Base-by-base conservation (phyloP, 768 basidiomycete species). In the Cytidiella melzeri region DNA sequence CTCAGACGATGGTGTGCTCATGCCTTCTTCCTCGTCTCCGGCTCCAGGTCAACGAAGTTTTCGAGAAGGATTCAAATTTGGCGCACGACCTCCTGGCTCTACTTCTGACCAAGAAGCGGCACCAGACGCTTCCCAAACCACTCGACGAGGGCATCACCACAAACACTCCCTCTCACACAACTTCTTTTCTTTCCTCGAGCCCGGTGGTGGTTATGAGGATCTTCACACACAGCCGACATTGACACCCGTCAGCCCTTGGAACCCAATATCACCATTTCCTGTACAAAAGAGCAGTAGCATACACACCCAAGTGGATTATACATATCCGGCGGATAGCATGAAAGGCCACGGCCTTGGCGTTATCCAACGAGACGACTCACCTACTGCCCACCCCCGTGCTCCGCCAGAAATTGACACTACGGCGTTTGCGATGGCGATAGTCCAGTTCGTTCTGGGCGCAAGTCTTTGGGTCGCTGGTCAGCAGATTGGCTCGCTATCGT, bases 121-220 rank as follows among this genome's bases (percentile, higher is more conserved):
- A 7, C 30, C 30, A 7, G 30, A 34, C 15, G 59, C 69, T 9
- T 61, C 67, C 1, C 57, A 70, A 0, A 56, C 74, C 3, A 69
- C 72, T 9, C 71, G 81, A 28, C 68, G 86, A 36, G 90, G 89
- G 0, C 90, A 92, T 60, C 86, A 96, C 66, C 93, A 95, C 61
- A 92, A 92, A 65, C 93, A 95, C 65, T 95, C 92, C 0, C 66
- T 93, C 10, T 95, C 92, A 0, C 92, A 96, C 64, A 92, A 90
- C 59, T 93, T 96, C 67, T 95, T 95, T 68, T 92, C 92, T 0
- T 96, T 96, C 62, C 83, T 97, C 38, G 92, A 94, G 57, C 92
- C 92, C 1, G 82, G 81, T 23, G 57, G 41, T 40, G 52, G 54
- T 46, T 50, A 53, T 2, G 65, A 66, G n/a, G 69, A 75, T 24